Conservation (phyloP, 805 yeast species). For the Nakazawaea ernobii region DNA sequence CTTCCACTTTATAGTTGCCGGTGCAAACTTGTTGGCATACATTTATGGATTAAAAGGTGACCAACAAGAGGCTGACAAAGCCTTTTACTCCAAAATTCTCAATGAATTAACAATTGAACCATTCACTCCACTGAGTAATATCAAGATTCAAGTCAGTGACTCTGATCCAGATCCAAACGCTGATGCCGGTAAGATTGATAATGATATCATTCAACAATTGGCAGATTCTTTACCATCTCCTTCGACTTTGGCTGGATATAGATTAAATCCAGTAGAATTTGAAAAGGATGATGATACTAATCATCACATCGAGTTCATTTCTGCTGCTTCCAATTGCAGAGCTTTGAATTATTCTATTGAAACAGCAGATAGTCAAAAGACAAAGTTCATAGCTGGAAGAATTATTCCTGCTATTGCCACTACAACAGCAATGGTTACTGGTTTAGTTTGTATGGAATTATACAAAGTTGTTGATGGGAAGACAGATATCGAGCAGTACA, state of each 20-base stretch:
- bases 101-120: constrained; percentile 45
- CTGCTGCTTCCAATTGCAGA: constrained; percentile 94
- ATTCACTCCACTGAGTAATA: constrained; percentile 68
- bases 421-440: constrained; percentile 96
- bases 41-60: constrained; percentile 87
- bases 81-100: constrained; percentile 49
- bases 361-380: constrained; percentile 80
- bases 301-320: constrained; percentile 92
- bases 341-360: constrained; percentile 89
- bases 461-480: constrained; percentile 82
- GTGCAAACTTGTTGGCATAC: constrained; percentile 85
- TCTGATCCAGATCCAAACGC: constrained; percentile 86
- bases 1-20: constrained; percentile 77
- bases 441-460: constrained; percentile 85
- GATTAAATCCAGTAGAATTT: constrained; percentile 85
- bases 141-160: constrained; percentile 79
- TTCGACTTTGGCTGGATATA: constrained; percentile 80
- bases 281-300: constrained; percentile 98
- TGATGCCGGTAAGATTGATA: constrained; percentile 37
- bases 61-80: constrained; percentile 41
- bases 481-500: constrained; percentile 74
- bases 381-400: constrained; percentile 97
- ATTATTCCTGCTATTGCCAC: constrained; percentile 99
- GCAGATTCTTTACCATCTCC: constrained; percentile 86
- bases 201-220: constrained; percentile 58